A percentile compares a stretch with the other conserved stretches of the same genome.
Conservation (phyloP, 163 green algal genomes). For the Volvox carteri region DNA sequence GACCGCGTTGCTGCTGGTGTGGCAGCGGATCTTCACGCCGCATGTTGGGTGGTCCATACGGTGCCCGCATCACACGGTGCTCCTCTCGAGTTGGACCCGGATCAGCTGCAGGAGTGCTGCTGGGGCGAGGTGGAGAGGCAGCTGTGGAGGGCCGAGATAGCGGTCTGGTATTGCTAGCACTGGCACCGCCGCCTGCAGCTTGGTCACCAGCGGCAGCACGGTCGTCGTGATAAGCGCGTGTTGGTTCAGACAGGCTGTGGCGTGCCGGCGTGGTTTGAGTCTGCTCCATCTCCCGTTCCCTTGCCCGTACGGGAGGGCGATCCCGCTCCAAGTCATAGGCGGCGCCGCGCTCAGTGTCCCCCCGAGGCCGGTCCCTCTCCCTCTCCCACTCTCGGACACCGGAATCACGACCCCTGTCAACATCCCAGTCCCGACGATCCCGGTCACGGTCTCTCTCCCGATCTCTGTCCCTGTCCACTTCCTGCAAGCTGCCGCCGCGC, state of each 20-base stretch:
- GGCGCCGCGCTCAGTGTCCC: background rate
- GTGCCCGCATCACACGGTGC: slow-evolving; percentile 2
- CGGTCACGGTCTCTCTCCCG: background rate
- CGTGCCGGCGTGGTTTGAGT: background rate
- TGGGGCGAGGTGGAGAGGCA: background rate
- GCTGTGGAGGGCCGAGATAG: background rate
- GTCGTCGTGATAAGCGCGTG: background rate
- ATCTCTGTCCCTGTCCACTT: background rate
- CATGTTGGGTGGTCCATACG: slow-evolving; percentile 38
- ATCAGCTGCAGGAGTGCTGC: background rate
- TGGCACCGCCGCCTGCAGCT: background rate
- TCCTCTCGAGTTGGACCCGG: background rate
- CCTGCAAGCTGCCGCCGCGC: slow-evolving; percentile 5
- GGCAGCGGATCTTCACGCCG: slow-evolving; percentile 16
- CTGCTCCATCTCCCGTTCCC: slow-evolving; percentile 8
- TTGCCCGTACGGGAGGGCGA: background rate
- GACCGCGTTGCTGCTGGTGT: background rate
- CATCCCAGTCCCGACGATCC: slow-evolving; percentile 10
- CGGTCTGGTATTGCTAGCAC: background rate
- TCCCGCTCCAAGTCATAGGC: background rate
- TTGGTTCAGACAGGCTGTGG: background rate
- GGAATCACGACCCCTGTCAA: background rate
- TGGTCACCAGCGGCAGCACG: background rate
- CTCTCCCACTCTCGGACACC: background rate
- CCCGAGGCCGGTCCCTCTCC: background rate